Conservation (phyloP, 2,329 filamentous ascomycete genomes). For the Paraphaeosphaeria sporulosa region DNA sequence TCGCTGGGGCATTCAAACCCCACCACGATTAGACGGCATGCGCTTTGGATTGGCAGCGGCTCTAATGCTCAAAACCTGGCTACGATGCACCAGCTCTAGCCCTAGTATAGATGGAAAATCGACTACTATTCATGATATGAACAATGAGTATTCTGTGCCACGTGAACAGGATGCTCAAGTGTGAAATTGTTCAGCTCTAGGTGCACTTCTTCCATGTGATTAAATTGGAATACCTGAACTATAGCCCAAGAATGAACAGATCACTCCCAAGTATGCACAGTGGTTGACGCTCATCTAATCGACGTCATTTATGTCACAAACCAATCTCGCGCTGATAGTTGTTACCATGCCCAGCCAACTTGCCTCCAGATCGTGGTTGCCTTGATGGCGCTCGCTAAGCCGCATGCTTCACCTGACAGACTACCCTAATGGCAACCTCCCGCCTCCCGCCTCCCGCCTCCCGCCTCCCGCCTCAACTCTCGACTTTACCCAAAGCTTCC, state of each 20-base stretch:
- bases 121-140: constrained; percentile 16
- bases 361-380: not conserved
- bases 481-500: not conserved
- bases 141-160: too few relatives aligned
- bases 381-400: constrained; percentile 2
- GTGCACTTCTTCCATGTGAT: too few relatives aligned
- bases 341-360: not conserved
- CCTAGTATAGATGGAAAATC: constrained; percentile 29
- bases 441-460: too few relatives aligned
- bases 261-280: too few relatives aligned
- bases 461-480: not conserved
- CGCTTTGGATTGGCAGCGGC: constrained; percentile 32
- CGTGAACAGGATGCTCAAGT: not conserved
- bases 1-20: constrained; percentile 36
- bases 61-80: constrained; percentile 18
- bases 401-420: not conserved
- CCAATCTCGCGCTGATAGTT: not conserved
- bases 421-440: not conserved
- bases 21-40: constrained; percentile 39
- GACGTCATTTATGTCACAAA: not conserved
- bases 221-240: too few relatives aligned
- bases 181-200: too few relatives aligned
- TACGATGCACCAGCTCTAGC: constrained; percentile 23
- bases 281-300: too few relatives aligned
- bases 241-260: too few relatives aligned